Base-by-base conservation (phyloP, 495 filamentous ascomycete species). In the Aspergillus bridgeri region DNA sequence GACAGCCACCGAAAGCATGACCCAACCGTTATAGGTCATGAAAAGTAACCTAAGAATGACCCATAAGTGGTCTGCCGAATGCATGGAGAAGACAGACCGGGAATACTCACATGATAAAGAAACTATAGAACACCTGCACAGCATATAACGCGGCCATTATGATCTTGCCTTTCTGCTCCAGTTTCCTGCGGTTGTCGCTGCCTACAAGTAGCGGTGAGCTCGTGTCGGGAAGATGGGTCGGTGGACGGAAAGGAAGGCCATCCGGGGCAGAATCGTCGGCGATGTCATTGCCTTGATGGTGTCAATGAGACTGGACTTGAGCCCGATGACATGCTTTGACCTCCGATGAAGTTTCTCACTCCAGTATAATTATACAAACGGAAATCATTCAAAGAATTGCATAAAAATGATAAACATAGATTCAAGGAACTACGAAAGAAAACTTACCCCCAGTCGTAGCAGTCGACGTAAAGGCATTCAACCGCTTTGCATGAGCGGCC, bases 11-110 rank as follows among this genome's bases (percentile, higher is more conserved):
- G 93, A 82, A 59, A 96, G 70, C 94, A 99, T 99, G 56, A 99
- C 86, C 81, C 87, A 92, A 17, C 95, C 94, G 63, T 99, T 99
- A 71, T 99, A 99, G 3, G 95, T 99, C 94, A 99, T 99, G 75
- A 99, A 99, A 20, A 99, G 78, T 60, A 99, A 77, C 94, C 94
- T 98, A 25, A 47, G 53, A 43, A 42, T 15, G 33, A 27, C 22
- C 13, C n/a, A n/a, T 55, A n/a, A 64, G 51, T 27, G 60, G 50
- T 3, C 29, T 19, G 29, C 48, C 33, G 29, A 60, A 20, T 13
- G 33, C 11, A n/a, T 9, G 18, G 50, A 25, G 18, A 18, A 59
- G 48, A 6, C 42, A 20, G 15, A 51, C 13, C 48, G n/a, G 48
- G 56, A 53, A 47, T 45, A 89, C 91, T 86, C 66, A 98, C 94